Evolutionary conservation across 1,284 basidiomycete genomes (phyloP), one percentile per base, ranked within the genome.

Genomic region (Pulchroboletus neoregius): DNA sequence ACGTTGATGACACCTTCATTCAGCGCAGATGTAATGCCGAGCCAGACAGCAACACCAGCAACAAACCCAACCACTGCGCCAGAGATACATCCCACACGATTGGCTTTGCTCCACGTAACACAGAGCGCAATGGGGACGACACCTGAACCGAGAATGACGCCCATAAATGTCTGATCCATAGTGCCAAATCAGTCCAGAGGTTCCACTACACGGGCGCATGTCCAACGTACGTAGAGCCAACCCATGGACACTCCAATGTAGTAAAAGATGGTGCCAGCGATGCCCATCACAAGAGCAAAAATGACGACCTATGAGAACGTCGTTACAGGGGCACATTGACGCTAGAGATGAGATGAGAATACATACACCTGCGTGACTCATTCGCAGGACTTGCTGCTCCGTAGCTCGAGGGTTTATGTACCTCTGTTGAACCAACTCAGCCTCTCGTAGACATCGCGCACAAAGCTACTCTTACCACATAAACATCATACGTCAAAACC

Each of bases 221-320:
- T 39, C 13, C 34, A 15, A 73, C 84, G 61, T 87, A 91, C 84
- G 61, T 90, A 91, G 43, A 91, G 79, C 86, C 86, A 92, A 12
- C 89, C 91, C 88, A 92, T 89, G 6, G 82, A 86, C 46, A 97
- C 82, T 5, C 91, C 91, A 51, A 92, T 91, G 61, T 90, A 91
- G 69, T 78, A 85, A 75, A 94, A 96, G 49, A 93, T 87, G 26
- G 88, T 69, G 0, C 91, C 94, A 2, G 90, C 83, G 11, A 91
- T 56, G 24, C 84, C 90, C 80, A 92, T 91, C 39, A 87, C 72
- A 30, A 94, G 48, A 0, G 86, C 86, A 65, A 87, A 94, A 28
- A 81, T 67, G 1, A 71, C 79, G 28, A 90, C 78, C 86, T 87
- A 46, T 45, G 51, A 38, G 52, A 24, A 28, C 66, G 22, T 76